A percentile compares a stretch with the other conserved stretches of the same genome.
phyloP scores from a whole-genome alignment of 257 asterid species.

The Anisodus acutangulus region DNA sequence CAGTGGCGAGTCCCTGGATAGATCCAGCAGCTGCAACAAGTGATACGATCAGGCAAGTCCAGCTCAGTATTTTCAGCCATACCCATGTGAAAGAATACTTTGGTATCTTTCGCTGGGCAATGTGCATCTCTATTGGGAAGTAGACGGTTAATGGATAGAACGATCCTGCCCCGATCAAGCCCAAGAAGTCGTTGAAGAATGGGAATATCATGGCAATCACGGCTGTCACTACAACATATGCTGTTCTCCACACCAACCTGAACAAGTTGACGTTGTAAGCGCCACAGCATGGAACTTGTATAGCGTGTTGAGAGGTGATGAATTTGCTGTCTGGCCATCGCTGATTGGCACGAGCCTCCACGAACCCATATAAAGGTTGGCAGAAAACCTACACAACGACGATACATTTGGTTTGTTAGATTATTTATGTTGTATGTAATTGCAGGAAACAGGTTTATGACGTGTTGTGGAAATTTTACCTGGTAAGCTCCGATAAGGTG shows the following conservation, averaged over 20 bases:
- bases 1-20: constrained; percentile 44
- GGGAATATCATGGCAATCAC: constrained; percentile 54
- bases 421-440: neutral
- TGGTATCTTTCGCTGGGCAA: constrained; percentile 50
- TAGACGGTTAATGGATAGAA: constrained; percentile 54
- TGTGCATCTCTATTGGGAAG: constrained; percentile 55
- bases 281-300: constrained; percentile 35
- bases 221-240: constrained; percentile 43
- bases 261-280: constrained; percentile 41
- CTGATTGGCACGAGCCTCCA: constrained; percentile 36
- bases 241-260: constrained; percentile 52
- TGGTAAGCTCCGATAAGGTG: constrained; percentile 58
- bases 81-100: constrained; percentile 48
- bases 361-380: constrained; percentile 45
- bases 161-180: constrained; percentile 52
- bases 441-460: neutral
- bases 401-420: neutral
- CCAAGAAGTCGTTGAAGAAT: constrained; percentile 53
- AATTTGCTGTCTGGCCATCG: constrained; percentile 47
- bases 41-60: too few species aligned
- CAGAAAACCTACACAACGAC: constrained; percentile 42
- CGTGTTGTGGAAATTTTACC: constrained; percentile 29
- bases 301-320: constrained; percentile 35
- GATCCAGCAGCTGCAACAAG: constrained; percentile 38
- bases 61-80: constrained; percentile 34